phyloP scores from a whole-genome alignment of 768 basidiomycete genomes.

The Hypholoma fasciculare region DNA sequence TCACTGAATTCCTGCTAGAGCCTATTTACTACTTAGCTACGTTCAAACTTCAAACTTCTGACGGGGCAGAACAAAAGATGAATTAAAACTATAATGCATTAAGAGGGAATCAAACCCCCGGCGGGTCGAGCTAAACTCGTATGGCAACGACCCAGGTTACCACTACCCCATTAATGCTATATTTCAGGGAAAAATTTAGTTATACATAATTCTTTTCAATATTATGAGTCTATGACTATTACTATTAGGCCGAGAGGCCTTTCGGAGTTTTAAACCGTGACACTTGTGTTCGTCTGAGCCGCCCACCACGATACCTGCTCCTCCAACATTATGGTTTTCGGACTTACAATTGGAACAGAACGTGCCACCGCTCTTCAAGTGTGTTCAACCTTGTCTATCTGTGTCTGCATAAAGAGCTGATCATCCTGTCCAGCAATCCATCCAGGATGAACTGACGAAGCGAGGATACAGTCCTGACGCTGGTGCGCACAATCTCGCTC shows the following conservation, averaged over 20 bases:
- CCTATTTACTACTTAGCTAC: too few species aligned
- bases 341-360: constrained; percentile 78
- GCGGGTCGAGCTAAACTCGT: constrained; percentile 58
- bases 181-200: too few species aligned
- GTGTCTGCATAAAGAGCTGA: constrained; percentile 4
- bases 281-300: too few species aligned
- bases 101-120: constrained; percentile 89
- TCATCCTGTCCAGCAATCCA: constrained; percentile 55
- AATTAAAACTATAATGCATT: constrained; percentile 46
- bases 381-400: constrained; percentile 9
- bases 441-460: constrained; percentile 78
- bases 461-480: constrained; percentile 75
- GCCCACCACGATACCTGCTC: too few species aligned
- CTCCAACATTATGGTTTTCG: constrained; percentile 60
- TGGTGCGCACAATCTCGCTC: constrained; percentile 45
- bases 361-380: constrained; percentile 74
- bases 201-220: too few species aligned
- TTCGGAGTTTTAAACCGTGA: too few species aligned
- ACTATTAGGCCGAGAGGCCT: background rate
- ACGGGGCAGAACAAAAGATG: too few species aligned
- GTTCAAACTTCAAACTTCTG: too few species aligned
- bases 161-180: constrained; percentile 34
- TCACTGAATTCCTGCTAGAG: too few species aligned
- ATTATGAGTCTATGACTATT: background rate
- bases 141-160: constrained; percentile 4